Conservation (phyloP, 2,329 filamentous ascomycete genomes). For the Dactylellina parvicollis region DNA sequence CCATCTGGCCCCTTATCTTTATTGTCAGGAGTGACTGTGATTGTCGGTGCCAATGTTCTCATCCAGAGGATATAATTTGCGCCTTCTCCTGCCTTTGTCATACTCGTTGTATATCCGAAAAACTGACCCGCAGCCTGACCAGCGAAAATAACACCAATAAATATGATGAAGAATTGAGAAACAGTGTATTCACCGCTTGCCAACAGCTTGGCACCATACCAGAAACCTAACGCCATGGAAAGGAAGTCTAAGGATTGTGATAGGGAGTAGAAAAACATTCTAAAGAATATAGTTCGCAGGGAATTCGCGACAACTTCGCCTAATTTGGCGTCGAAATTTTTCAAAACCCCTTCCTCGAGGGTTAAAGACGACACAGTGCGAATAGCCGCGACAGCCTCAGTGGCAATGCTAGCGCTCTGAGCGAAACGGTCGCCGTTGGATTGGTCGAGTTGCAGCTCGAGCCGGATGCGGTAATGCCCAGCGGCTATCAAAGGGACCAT, state of each 20-base stretch:
- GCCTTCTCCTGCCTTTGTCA: constrained; percentile 53
- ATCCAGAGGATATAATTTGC: constrained; percentile 60
- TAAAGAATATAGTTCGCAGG: constrained; percentile 21
- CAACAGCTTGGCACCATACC: constrained; percentile 70
- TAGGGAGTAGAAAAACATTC: constrained; percentile 66
- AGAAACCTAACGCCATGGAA: constrained; percentile 71
- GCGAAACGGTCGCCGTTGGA: constrained; percentile 64
- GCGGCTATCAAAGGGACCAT: constrained; percentile 64
- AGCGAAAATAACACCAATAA: constrained; percentile 46
- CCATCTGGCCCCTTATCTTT: constrained; percentile 54
- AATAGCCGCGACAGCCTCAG: constrained; percentile 66
- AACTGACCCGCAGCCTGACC: constrained; percentile 48
- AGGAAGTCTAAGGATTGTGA: constrained; percentile 71
- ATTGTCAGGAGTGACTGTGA: constrained; percentile 58
- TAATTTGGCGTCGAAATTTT: constrained; percentile 15
- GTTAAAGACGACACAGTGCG: constrained; percentile 66
- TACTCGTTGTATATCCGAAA: constrained; percentile 42
- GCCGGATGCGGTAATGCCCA: constrained; percentile 65
- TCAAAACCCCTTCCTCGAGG: constrained; percentile 63
- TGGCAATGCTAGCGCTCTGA: constrained; percentile 65
- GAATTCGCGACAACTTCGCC: constrained; percentile 42
- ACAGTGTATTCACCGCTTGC: constrained; percentile 66
- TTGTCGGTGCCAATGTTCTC: constrained; percentile 32
- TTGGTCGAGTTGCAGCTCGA: constrained; percentile 65
- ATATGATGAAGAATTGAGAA: constrained; percentile 70